phyloP scores from a whole-genome alignment of 345 rosid species.

The Bretschneidera sinensis region DNA sequence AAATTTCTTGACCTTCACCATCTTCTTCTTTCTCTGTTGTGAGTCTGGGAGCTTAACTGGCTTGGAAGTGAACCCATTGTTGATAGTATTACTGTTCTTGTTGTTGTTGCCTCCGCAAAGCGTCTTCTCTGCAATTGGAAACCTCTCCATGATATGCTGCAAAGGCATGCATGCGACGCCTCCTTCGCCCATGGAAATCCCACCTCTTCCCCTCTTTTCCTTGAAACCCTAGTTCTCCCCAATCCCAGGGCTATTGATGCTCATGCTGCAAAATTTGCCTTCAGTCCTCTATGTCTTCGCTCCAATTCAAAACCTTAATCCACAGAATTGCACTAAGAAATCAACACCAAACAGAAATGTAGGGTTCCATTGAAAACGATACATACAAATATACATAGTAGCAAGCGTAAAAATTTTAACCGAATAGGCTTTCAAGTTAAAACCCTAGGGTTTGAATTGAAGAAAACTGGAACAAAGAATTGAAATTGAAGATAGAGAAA shows the following conservation, averaged over 20 bases:
- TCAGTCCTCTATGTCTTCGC: constrained; percentile 12
- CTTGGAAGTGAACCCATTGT: constrained; percentile 45
- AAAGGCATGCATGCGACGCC: constrained; percentile 99
- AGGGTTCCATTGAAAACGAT: constrained; percentile 34
- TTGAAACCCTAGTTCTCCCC: constrained; percentile 58
- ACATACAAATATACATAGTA: constrained; percentile 1
- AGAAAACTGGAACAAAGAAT: neutral
- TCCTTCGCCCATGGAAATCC: constrained; percentile 98
- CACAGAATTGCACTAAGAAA: constrained; percentile 15
- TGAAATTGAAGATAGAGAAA: constrained; percentile 8
- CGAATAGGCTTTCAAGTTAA: constrained; percentile 8
- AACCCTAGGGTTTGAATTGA: constrained; percentile 33
- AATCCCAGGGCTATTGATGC: constrained; percentile 69
- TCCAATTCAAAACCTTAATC: constrained; percentile 39
- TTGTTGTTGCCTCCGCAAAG: constrained; percentile 39
- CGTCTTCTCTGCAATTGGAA: constrained; percentile 62
- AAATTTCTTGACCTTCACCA: constrained; percentile 37
- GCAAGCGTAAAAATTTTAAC: constrained; percentile 2
- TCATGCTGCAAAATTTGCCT: constrained; percentile 61
- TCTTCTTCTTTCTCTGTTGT: constrained; percentile 33
- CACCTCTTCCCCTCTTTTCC: constrained; percentile 20
- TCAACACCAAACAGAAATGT: constrained; percentile 41
- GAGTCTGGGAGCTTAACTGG: constrained; percentile 36
- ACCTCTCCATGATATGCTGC: constrained; percentile 91
- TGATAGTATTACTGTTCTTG: constrained; percentile 10